Conservation (phyloP, 345 rosid genomes). For the Eucalyptus shirleyi region DNA sequence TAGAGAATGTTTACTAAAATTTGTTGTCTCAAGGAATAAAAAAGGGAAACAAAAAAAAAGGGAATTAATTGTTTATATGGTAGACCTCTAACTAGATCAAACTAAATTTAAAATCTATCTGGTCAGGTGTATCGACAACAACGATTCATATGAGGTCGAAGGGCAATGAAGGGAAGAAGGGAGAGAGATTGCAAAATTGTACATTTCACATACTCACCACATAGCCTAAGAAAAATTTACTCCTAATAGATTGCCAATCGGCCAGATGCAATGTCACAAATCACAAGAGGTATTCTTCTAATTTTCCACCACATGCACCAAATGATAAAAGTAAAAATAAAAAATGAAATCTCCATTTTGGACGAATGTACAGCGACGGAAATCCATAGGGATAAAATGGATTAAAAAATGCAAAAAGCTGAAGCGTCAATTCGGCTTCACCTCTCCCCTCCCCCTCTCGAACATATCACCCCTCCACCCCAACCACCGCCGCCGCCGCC, state of each 20-base stretch:
- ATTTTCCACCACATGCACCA: neutral
- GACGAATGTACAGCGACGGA: neutral
- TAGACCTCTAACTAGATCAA: too few species aligned
- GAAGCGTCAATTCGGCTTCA: neutral
- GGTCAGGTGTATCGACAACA: fast-evolving
- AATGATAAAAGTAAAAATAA: neutral
- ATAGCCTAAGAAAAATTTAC: neutral
- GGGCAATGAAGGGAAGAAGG: neutral
- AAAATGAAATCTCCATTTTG: neutral
- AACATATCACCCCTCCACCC: neutral
- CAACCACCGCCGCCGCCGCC: neutral
- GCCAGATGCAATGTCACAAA: neutral
- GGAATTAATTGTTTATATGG: too few species aligned
- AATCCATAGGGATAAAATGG: neutral
- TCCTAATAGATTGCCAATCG: neutral
- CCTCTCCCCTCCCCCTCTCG: neutral
- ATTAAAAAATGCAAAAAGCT: neutral
- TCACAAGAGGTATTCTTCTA: neutral
- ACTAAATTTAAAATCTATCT: fast-evolving
- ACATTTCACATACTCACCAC: neutral
- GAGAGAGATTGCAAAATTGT: neutral
- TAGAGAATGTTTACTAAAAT: neutral
- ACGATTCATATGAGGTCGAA: fast-evolving
- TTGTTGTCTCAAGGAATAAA: neutral
- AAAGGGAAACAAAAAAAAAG: too few species aligned